phyloP scores from a whole-genome alignment of 2,329 filamentous ascomycete genomes.

The Aspergillus calidoustus region DNA sequence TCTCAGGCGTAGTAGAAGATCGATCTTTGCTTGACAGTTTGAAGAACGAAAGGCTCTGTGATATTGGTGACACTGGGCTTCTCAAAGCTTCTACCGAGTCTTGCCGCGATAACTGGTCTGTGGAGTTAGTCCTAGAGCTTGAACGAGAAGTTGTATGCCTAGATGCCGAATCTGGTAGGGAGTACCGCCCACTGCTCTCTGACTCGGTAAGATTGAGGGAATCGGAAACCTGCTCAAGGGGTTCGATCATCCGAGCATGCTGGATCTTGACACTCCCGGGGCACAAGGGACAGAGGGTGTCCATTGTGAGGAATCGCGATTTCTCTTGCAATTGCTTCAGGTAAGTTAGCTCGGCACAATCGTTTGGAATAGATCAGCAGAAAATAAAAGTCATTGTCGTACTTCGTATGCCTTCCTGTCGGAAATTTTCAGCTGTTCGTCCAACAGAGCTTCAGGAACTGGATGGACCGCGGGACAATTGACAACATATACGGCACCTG shows the following conservation, averaged over 20 bases:
- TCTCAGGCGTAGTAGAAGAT: conserved; percentile 19
- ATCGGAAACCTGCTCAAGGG: conserved; percentile 32
- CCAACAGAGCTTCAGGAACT: conserved; percentile 34
- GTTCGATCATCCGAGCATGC: conserved; percentile 40
- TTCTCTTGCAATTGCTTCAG: conserved; percentile 26
- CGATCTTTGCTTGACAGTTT: conserved; percentile 22
- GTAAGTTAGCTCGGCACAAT: neutral
- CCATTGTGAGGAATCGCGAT: conserved; percentile 24
- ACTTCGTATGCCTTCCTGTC: conserved; percentile 40
- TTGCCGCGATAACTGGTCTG: conserved; percentile 27
- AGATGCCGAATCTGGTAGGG: conserved; percentile 24
- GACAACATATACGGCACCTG: conserved; percentile 35
- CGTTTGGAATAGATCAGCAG: neutral
- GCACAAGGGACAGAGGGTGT: conserved; percentile 39
- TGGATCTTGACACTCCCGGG: conserved; percentile 36
- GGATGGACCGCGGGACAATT: conserved; percentile 41
- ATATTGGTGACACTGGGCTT: conserved; percentile 22
- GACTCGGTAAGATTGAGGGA: conserved; percentile 27
- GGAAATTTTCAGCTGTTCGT: conserved; percentile 35
- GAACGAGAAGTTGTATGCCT: conserved; percentile 26
- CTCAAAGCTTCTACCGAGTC: conserved; percentile 21
- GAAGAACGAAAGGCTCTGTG: conserved; percentile 18
- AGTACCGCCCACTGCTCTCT: conserved; percentile 23
- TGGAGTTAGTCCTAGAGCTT: conserved; percentile 30
- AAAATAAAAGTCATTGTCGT: conserved; percentile 5